Evolutionary conservation across 306 rosid species (phyloP), one percentile per base, ranked within the genome.

Genomic region (Lathyrus oleraceus): DNA sequence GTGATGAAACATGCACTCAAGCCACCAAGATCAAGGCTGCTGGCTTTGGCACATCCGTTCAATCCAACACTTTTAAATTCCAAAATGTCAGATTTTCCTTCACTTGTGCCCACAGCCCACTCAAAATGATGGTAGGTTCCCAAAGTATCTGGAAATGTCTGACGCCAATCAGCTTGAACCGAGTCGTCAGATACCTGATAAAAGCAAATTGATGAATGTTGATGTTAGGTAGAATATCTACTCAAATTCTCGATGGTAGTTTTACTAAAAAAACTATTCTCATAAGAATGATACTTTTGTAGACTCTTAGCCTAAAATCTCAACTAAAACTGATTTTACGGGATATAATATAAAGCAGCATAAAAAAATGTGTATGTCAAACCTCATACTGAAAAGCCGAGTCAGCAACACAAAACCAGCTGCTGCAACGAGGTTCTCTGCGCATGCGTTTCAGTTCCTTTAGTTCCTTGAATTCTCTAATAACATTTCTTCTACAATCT

Each of bases 31-130:
- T 88, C 89, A 30, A 95, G 87, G 76, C 89, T 96, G 80, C 81
- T 76, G 61, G 84, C 90, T 80, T 81, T 82, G 68, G 88, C 97
- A 76, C 86, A 78, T 80, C 88, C 88, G 23, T 89, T 87, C 86
- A 87, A 78, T 82, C 99, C 99, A 82, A 91, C 95, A 71, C 91
- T 91, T 82, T 89, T 92, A 81, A 91, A 95, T 70, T 95, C 96
- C 76, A 86, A 78, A 82, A 95, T 91, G 83, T 95, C 99, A 40
- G 82, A 85, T 83, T 91, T 95, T 78, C 99, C 99, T 83, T 95
- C 99, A 23, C 85, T 86, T 65, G 99, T 85, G 72, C 99, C 99
- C 76, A 95, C 99, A 63, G 95, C 97, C 97, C 99, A 95, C 84
- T 95, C 99, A 85, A 91, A 95, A 80, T 91, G 90, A 85, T 89